A percentile compares a stretch with the other conserved stretches of the same genome.
phyloP scores from a whole-genome alignment of 2,329 filamentous ascomycete species.

The Hypomyces perniciosus region DNA sequence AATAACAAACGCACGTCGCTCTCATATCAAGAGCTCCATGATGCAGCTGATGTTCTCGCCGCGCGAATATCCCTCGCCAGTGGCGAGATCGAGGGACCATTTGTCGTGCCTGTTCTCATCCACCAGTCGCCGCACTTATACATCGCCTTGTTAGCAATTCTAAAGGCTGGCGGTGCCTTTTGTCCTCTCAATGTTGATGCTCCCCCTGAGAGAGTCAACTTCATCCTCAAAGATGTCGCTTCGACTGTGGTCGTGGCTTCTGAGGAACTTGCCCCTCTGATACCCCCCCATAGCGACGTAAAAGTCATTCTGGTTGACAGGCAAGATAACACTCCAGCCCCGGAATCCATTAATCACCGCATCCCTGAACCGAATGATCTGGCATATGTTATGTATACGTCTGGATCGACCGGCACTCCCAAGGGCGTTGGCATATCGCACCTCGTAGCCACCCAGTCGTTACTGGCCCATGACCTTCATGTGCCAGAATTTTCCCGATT shows the following conservation, averaged over 20 bases:
- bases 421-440: conserved; percentile 86
- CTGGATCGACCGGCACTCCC: conserved; percentile 79
- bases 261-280: conserved; percentile 35
- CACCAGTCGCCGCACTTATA: conserved; percentile 75
- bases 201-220: conserved; percentile 68
- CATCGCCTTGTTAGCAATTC: conserved; percentile 66
- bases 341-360: conserved; percentile 13
- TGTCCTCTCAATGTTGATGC: conserved; percentile 77
- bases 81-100: conserved; percentile 9
- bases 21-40: conserved; percentile 59
- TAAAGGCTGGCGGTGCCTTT: conserved; percentile 79
- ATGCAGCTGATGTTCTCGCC: conserved; percentile 50
- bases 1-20: conserved; percentile 32
- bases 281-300: conserved; percentile 30
- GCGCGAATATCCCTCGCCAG: conserved; percentile 33
- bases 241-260: conserved; percentile 65
- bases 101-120: conserved; percentile 68
- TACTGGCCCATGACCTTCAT: conserved; percentile 73
- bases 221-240: conserved; percentile 72
- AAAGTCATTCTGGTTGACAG: conserved; percentile 32
- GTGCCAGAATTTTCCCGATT: conserved; percentile 74
- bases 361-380: conserved; percentile 37
- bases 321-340: conserved; percentile 4
- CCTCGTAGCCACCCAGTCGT: conserved; percentile 69
- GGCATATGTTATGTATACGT: conserved; percentile 92